Percentiles rank a stretch among this genome's conserved stretches.
Conservation (phyloP, 2,329 filamentous ascomycete genomes). For the Aspergillus uvarum region DNA sequence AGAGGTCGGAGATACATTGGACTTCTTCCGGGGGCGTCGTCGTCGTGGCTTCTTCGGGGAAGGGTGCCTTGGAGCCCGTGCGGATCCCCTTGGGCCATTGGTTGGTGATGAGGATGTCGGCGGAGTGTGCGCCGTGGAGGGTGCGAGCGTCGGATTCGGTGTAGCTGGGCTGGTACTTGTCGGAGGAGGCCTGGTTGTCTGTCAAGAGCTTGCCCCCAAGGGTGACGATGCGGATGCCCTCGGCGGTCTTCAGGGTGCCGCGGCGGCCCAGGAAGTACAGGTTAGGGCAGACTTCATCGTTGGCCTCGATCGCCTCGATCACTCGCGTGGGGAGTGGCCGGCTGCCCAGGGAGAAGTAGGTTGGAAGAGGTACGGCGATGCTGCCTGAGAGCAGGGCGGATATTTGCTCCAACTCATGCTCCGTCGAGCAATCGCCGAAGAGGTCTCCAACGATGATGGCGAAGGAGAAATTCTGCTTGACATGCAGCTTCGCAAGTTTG, state of each 20-base stretch:
- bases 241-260: conserved; percentile 82
- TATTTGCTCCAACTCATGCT: conserved; percentile 59
- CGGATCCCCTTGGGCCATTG: conserved; percentile 79
- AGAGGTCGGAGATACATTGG: conserved; percentile 75
- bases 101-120: conserved; percentile 84
- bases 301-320: conserved; percentile 69
- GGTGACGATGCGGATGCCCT: conserved; percentile 83
- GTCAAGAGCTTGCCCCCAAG: conserved; percentile 69
- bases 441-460: conserved; percentile 82
- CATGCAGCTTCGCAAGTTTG: conserved; percentile 76
- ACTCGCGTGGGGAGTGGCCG: conserved; percentile 69
- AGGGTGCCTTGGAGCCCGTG: conserved; percentile 63
- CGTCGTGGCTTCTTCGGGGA: conserved; percentile 55
- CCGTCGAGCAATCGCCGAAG: conserved; percentile 58
- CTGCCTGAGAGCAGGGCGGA: conserved; percentile 68
- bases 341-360: conserved; percentile 84
- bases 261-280: conserved; percentile 86
- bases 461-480: conserved; percentile 85
- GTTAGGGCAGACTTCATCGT: conserved; percentile 80
- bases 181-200: conserved; percentile 52
- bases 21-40: conserved; percentile 56
- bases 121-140: conserved; percentile 71
- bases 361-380: conserved; percentile 73
- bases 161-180: conserved; percentile 74
- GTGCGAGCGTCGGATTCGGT: conserved; percentile 72